phyloP scores from a whole-genome alignment of 331 rosid genomes.

The Rhamnella rubrinervis region DNA sequence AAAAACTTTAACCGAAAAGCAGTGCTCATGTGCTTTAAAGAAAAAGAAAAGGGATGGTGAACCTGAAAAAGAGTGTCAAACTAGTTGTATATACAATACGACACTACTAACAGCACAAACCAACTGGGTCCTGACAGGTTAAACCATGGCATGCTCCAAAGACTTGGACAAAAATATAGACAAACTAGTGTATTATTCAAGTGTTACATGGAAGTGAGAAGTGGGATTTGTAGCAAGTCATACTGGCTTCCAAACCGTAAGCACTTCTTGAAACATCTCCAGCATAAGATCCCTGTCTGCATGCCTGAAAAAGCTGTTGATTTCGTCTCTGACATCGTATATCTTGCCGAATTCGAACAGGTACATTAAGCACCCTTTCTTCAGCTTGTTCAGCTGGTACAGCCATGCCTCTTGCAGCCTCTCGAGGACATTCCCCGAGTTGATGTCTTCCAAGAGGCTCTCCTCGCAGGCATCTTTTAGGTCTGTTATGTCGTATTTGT shows the following conservation, averaged over 20 bases:
- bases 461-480: constrained; percentile 83
- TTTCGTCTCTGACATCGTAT: constrained; percentile 64
- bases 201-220: too few species aligned
- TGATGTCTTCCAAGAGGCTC: constrained; percentile 83
- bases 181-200: not conserved
- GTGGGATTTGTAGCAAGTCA: not conserved
- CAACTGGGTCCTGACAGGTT: too few species aligned
- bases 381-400: constrained; percentile 68
- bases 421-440: constrained; percentile 66
- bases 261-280: constrained; percentile 91
- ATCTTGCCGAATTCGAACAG: constrained; percentile 82
- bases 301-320: constrained; percentile 50
- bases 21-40: too few species aligned
- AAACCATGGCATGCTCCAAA: not conserved
- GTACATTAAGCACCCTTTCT: constrained; percentile 79
- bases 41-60: too few species aligned
- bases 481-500: constrained; percentile 61
- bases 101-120: too few species aligned
- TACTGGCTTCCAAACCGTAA: constrained; percentile 56
- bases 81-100: too few species aligned
- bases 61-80: too few species aligned
- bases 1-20: too few species aligned
- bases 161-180: not conserved
- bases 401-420: constrained; percentile 81
- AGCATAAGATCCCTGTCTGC: constrained; percentile 78